Evolutionary conservation across 2,329 filamentous ascomycete species (phyloP).

Genomic region (Verticillium klebahnii): DNA sequence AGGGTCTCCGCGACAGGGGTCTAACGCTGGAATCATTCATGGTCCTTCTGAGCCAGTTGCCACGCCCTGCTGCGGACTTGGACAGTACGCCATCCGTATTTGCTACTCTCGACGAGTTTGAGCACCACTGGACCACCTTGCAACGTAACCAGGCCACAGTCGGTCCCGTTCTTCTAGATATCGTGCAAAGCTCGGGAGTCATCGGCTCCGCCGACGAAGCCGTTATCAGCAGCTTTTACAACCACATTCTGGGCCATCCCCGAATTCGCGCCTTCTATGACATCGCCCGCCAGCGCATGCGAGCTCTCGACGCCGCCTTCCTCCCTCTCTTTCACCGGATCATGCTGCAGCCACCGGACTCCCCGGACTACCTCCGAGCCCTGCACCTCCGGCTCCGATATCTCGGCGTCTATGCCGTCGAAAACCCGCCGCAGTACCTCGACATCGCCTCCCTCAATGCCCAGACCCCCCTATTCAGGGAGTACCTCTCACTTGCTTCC

Average conservation of each 20-base stretch:
- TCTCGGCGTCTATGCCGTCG: constrained; percentile 21
- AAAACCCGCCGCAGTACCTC: constrained; percentile 19
- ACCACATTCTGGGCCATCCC: constrained; percentile 11
- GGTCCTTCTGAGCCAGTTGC: constrained; percentile 17
- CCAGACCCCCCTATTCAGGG: constrained; percentile 22
- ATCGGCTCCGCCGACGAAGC: constrained; percentile 6
- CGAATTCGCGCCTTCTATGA: constrained; percentile 14
- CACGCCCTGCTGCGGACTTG: constrained; percentile 2
- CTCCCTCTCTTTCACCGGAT: constrained; percentile 25
- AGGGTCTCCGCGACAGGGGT: constrained; percentile 13
- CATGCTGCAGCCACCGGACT: constrained; percentile 19
- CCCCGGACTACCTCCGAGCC: constrained; percentile 22
- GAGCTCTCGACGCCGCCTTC: constrained; percentile 22
- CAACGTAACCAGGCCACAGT: constrained; percentile 12
- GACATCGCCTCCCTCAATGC: constrained; percentile 13
- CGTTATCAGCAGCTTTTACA: constrained; percentile 11
- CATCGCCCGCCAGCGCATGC: constrained; percentile 5
- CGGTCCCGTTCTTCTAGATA: constrained; percentile 14
- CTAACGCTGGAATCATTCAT: constrained; percentile 21
- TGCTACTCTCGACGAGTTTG: constrained; percentile 18
- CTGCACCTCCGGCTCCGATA: constrained; percentile 27
- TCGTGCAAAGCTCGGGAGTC: constrained; percentile 10
- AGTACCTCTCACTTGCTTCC: constrained; percentile 26
- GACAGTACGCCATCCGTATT: constrained; percentile 15
- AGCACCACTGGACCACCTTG: constrained; percentile 14